Evolutionary conservation across 257 asterid genomes (phyloP).

Genomic region (Solanum virginianum): DNA sequence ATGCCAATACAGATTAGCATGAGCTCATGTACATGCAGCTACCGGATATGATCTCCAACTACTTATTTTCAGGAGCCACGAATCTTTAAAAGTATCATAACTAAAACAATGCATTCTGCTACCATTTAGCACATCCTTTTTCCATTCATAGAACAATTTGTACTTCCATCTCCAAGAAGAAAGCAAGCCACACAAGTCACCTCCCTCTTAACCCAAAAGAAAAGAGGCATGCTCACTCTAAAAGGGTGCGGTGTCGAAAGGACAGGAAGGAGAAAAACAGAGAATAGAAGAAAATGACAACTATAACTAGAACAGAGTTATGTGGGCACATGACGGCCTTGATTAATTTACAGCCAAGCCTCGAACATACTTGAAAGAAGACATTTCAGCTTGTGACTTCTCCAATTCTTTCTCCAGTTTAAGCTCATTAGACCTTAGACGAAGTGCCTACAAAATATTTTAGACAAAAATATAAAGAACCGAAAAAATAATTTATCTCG

Average conservation of each 20-base stretch:
- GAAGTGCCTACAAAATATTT: conserved; percentile 50
- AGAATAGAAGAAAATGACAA: neutral
- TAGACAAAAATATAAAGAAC: neutral
- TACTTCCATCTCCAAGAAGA: neutral
- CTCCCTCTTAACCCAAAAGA: neutral
- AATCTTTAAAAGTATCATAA: neutral
- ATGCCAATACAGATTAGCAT: neutral
- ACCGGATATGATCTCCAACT: neutral
- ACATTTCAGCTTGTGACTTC: conserved; percentile 52
- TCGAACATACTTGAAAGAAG: conserved; percentile 53
- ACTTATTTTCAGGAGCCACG: neutral
- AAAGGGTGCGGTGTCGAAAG: neutral
- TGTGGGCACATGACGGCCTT: neutral
- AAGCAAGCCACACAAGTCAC: neutral
- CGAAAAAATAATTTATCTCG: neutral
- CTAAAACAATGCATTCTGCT: neutral
- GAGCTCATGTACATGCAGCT: neutral
- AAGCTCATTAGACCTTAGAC: conserved; percentile 92
- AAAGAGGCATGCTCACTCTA: neutral
- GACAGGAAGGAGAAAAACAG: neutral
- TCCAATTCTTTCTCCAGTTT: conserved; percentile 85
- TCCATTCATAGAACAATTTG: neutral
- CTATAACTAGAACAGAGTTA: neutral
- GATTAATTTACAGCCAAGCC: neutral
- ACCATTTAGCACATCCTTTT: neutral